Conservation (phyloP, 768 basidiomycete genomes). For the Boletus sp. region DNA sequence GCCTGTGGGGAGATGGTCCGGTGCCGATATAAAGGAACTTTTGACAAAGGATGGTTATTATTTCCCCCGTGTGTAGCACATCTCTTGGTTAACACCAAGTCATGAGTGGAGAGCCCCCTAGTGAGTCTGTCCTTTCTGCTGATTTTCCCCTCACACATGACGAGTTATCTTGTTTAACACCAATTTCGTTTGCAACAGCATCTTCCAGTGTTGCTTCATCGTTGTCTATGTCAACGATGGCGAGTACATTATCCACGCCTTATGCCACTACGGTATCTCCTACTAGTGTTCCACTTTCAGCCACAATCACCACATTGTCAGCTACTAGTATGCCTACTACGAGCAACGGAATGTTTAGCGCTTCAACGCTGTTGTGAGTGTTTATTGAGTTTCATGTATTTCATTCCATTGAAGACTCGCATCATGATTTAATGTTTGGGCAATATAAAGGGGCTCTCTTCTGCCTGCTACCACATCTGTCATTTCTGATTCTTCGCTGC, state of each 20-base stretch:
- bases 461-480: background rate
- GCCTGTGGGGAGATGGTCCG: background rate
- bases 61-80: background rate
- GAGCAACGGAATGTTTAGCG: background rate
- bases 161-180: background rate
- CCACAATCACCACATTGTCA: background rate
- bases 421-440: background rate
- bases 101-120: background rate
- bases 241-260: background rate
- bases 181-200: background rate
- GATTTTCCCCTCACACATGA: background rate
- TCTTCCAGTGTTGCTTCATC: background rate
- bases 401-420: background rate
- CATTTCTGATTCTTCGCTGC: conserved; percentile 1
- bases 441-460: background rate
- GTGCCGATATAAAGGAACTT: background rate
- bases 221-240: background rate
- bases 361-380: conserved; percentile 2
- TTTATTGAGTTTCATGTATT: background rate
- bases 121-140: background rate
- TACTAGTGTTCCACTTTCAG: background rate
- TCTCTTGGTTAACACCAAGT: background rate
- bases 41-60: background rate
- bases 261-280: too few relatives aligned
- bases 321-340: background rate